Base-by-base conservation (phyloP, 495 filamentous ascomycete genomes). In the Chaetomium fimeti region DNA sequence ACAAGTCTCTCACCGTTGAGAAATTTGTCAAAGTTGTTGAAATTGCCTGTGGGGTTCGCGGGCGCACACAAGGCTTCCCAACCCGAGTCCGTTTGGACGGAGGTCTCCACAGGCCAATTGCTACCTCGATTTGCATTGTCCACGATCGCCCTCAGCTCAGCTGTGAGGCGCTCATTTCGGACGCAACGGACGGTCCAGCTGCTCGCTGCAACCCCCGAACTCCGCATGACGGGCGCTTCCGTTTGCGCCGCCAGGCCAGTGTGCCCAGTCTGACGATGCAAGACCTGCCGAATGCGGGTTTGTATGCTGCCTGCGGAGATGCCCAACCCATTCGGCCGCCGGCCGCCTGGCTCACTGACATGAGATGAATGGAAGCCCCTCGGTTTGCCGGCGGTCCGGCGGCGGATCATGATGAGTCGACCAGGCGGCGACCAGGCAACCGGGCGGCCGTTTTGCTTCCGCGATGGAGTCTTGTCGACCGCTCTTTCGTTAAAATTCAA, bases 21-120 rank as follows among this genome's bases (percentile, higher is more conserved):
- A 63, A 60, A 53, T 49, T 55, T 53, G 52, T 62, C 55, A 22
- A 22, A 48, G 38, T 67, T 64, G 62, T 64, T 64, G 68, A 72
- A 69, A 70, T 72, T 71, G 66, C 61, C 56, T 53, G 62, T 72
- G 71, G 72, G 66, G 72, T 61, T 52, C 65, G 47, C 57, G 65
- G 51, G 57, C 52, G 63, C 64, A 69, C 62, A 65, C 72, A 36
- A 36, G 70, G 68, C 72, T 71, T 71, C 64, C 56, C 57, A 24
- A 62, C 63, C 36, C 43, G 69, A 62, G 60, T 63, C 59, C 60
- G 57, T 49, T 63, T 42, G 32, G 3, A 20, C 48, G 45, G 52
- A 49, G 15, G 48, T 56, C 57, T 57, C 47, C 59, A 57, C 58
- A 73, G 66, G 18, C 18, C 52, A 55, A 66, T 66, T 49, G 47